phyloP scores from a whole-genome alignment of 805 yeast genomes.

The Saturnispora bothae region DNA sequence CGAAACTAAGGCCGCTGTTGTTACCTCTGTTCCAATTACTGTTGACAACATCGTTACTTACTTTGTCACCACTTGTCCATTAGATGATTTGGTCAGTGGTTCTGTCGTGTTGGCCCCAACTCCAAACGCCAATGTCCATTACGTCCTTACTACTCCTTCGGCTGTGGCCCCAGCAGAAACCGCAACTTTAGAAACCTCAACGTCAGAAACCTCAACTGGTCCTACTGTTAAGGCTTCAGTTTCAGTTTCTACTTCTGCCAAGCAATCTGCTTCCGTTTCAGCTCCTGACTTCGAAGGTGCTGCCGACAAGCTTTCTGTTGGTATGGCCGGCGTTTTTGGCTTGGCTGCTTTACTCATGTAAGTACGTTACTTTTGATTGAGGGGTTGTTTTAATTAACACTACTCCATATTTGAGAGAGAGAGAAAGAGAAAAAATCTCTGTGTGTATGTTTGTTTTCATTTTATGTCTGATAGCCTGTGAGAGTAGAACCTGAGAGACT shows the following conservation, averaged over 20 bases:
- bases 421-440: conserved; percentile 2
- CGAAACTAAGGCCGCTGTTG: conserved; percentile 3
- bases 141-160: conserved; percentile 7
- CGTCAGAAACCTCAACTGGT: conserved; percentile 1
- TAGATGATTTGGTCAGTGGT: background rate
- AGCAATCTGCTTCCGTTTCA: conserved; percentile 11
- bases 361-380: no score
- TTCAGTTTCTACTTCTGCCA: conserved; percentile 1
- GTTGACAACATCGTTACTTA: conserved; percentile 15
- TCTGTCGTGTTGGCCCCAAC: background rate
- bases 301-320: background rate
- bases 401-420: background rate
- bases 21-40: conserved; percentile 19
- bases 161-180: background rate
- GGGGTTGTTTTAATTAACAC: conserved; percentile 1
- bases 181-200: background rate
- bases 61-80: conserved; percentile 19
- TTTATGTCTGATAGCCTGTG: background rate
- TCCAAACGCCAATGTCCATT: conserved; percentile 5
- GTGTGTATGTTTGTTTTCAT: no score
- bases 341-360: background rate
- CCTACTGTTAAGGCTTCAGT: background rate
- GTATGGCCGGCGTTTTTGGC: background rate
- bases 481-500: background rate
- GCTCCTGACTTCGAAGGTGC: conserved; percentile 12